Evolutionary conservation across 2,329 filamentous ascomycete species (phyloP), one percentile per base, ranked within the genome.

Genomic region (Cryphonectria nitschkei): DNA sequence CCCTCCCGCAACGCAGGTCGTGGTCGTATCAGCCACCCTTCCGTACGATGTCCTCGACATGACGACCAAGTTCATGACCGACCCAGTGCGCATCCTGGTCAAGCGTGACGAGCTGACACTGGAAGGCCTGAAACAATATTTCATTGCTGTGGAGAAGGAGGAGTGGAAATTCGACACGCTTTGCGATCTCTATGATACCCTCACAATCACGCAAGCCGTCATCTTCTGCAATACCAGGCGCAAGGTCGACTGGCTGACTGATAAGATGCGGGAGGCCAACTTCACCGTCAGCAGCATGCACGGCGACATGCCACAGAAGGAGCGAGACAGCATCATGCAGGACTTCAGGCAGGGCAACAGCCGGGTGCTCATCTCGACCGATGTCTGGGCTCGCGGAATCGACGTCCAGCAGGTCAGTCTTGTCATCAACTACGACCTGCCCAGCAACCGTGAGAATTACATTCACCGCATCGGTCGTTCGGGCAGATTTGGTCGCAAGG

Each of bases 171-270:
- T 99, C 76, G 96, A 99, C 84, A 99, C 96, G 73, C 93, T 99
- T 74, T 98, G 93, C 79, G 96, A 99, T 85, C 86, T 99, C 78
- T 99, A 99, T 88, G 96, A 99, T 88, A 99, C 96, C 70, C 93
- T 99, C 81, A 99, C 96, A 82, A 99, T 98, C 81, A 99, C 96
- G 78, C 96, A 99, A 85, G 96, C 96, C 72, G 96, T 99, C 85
- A 99, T 99, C 86, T 99, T 99, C 93, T 99, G 96, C 91, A 99
- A 99, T 92, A 99, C 96, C 82, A 93, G 96, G 84, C 93, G 95
- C 89, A 99, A 99, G 95, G 96, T 99, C 80, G 96, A 99, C 88
- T 99, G 96, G 96, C 92, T 99, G 79, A 98, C 96, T 77, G 95
- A 98, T 86, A 98, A 98, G 91, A 94, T 99, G 82, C 97, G 94